Evolutionary conservation across 2,329 filamentous ascomycete genomes (phyloP).

Genomic region (Calonectria pauciramosa): DNA sequence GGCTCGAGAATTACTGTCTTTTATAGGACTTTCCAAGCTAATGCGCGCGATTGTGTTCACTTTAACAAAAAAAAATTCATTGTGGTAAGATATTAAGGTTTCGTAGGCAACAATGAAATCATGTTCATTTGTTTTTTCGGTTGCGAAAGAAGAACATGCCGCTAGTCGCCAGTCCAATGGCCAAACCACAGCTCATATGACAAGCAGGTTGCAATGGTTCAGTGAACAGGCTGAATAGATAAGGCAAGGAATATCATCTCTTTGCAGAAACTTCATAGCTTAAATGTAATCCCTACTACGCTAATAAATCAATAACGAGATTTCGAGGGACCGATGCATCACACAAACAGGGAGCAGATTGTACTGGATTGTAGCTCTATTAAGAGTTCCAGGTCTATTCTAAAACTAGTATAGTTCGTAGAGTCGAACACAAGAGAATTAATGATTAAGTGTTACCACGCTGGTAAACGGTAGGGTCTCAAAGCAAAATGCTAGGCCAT

Average conservation of each 20-base stretch:
- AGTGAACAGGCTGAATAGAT: no score
- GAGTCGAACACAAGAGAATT: background rate
- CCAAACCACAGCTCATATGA: background rate
- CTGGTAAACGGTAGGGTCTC: background rate
- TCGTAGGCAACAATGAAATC: background rate
- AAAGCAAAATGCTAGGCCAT: background rate
- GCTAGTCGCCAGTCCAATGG: background rate
- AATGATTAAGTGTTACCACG: background rate
- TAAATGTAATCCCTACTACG: background rate
- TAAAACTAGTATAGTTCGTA: background rate
- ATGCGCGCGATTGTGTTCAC: background rate
- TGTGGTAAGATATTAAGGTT: background rate
- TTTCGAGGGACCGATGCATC: background rate
- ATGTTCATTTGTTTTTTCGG: background rate
- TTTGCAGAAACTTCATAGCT: background rate
- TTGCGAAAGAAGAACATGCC: background rate
- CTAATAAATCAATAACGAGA: background rate
- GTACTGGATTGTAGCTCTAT: background rate
- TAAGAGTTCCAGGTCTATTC: background rate
- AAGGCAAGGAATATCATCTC: background rate
- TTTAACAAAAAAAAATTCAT: background rate
- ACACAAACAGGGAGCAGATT: background rate
- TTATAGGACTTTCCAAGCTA: background rate
- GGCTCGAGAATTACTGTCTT: background rate
- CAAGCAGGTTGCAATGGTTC: background rate